Percentiles rank a stretch among this genome's conserved stretches.
Conservation (phyloP, 73 alveolate genomes). For the Paramecium caudatum region DNA sequence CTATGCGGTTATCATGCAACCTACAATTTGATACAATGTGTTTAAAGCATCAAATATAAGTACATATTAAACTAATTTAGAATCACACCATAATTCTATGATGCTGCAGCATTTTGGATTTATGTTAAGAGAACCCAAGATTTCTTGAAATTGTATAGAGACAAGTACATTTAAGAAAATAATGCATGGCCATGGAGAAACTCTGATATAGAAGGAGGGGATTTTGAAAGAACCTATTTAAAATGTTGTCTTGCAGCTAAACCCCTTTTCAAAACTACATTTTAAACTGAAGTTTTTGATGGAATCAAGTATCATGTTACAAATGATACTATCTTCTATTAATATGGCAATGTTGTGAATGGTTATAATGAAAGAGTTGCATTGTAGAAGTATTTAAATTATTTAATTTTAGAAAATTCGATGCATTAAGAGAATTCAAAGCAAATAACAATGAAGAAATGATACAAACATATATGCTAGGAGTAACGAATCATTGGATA, state of each 20-base stretch:
- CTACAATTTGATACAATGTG: conserved; percentile 21
- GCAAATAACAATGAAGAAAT: not conserved
- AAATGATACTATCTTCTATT: conserved; percentile 28
- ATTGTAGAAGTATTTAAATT: not conserved
- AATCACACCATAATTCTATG: conserved; percentile 39
- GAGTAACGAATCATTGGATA: conserved; percentile 63
- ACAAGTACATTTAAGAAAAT: not conserved
- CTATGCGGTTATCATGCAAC: conserved; percentile 67
- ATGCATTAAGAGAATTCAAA: not conserved
- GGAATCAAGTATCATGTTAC: conserved; percentile 15
- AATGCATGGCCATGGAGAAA: conserved; percentile 62
- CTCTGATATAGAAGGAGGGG: conserved; percentile 27
- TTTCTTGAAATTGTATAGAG: conserved; percentile 15
- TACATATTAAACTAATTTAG: not conserved
- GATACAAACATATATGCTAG: conserved; percentile 41
- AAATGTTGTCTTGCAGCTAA: conserved; percentile 9
- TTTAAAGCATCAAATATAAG: conserved; percentile 24
- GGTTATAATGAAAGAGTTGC: conserved; percentile 9
- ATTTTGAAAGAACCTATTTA: conserved; percentile 59
- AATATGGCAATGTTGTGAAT: conserved; percentile 67
- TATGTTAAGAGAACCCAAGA: conserved; percentile 45
- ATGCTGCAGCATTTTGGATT: conserved; percentile 59
- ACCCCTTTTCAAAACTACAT: conserved; percentile 41
- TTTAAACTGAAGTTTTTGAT: conserved; percentile 2
- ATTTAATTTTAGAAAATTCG: not conserved